phyloP scores from a whole-genome alignment of 1,284 basidiomycete genomes.

The Singerocomus inundabilis region DNA sequence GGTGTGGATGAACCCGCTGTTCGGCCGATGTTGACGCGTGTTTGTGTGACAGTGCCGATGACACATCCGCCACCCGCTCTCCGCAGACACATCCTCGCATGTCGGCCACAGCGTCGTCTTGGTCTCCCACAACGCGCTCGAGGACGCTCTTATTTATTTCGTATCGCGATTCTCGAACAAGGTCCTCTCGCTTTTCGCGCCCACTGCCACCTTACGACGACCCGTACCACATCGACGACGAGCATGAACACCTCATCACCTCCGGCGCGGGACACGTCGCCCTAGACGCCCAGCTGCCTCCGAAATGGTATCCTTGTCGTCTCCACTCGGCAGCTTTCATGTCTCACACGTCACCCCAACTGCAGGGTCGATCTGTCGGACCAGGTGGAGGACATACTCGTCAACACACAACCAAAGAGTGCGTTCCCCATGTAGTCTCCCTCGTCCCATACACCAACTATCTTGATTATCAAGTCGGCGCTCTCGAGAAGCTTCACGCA shows the following conservation, averaged over 20 bases:
- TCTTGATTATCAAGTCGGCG: conserved; percentile 54
- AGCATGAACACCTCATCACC: conserved; percentile 70
- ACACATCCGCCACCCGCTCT: conserved; percentile 15
- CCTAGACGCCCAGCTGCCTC: conserved; percentile 65
- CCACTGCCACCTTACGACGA: conserved; percentile 40
- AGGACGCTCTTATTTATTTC: conserved; percentile 94
- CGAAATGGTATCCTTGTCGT: conserved; percentile 57
- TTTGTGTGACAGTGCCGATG: conserved; percentile 20
- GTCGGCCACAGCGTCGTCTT: conserved; percentile 34
- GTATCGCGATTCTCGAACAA: conserved; percentile 80
- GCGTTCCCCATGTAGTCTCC: conserved; percentile 34
- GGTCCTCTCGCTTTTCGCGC: conserved; percentile 47
- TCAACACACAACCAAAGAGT: conserved; percentile 77
- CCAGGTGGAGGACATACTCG: conserved; percentile 80
- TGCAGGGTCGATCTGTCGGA: conserved; percentile 88
- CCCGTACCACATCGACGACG: conserved; percentile 52
- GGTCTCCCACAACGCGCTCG: conserved; percentile 68
- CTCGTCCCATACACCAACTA: conserved; percentile 12
- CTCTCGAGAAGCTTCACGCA: conserved; percentile 91
- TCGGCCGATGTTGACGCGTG: conserved; percentile 22
- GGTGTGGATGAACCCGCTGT: too few species aligned
- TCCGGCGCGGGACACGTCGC: conserved; percentile 44
- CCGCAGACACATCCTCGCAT: conserved; percentile 21
- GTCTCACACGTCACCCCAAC: conserved; percentile 17
- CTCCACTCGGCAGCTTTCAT: neutral